These are phyloP conservation scores for Symmetrospora coprosmae DNA, from an alignment of 768 basidiomycete genomes.

Conservation along the genomic window DNA sequence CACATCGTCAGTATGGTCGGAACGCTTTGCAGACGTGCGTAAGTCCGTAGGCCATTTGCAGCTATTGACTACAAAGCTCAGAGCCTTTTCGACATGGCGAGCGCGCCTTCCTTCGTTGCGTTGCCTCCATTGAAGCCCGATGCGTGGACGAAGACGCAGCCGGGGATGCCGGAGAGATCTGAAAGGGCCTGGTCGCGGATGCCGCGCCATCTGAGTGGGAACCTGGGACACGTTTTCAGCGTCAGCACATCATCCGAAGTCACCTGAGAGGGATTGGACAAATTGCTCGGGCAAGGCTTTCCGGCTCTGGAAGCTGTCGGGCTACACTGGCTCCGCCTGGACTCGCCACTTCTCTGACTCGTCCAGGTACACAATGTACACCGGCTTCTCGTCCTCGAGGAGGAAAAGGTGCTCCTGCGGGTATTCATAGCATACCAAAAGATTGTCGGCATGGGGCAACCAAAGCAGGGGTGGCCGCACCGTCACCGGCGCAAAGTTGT, in stretches of 20 bases:
- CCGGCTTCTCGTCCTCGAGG: constrained; percentile 57
- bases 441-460: not conserved
- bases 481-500: constrained; percentile 77
- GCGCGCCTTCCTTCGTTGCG: no score
- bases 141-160: constrained; percentile 82
- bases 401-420: constrained; percentile 74
- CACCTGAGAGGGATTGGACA: constrained; percentile 14
- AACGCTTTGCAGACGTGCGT: no score
- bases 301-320: constrained; percentile 74
- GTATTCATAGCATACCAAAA: not conserved
- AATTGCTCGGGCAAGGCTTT: constrained; percentile 72
- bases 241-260: no score
- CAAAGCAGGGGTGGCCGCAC: constrained; percentile 38
- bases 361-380: constrained; percentile 82
- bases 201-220: constrained; percentile 59
- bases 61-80: no score
- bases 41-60: no score
- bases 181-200: constrained; percentile 69
- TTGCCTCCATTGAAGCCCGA: constrained; percentile 95
- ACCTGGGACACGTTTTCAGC: not conserved
- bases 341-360: constrained; percentile 63
- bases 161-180: constrained; percentile 58
- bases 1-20: no score
- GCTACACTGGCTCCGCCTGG: constrained; percentile 68
- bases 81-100: no score